Evolutionary conservation across 2,329 filamentous ascomycete genomes (phyloP), one percentile per base, ranked within the genome.

Genomic region (Monilinia polystroma): DNA sequence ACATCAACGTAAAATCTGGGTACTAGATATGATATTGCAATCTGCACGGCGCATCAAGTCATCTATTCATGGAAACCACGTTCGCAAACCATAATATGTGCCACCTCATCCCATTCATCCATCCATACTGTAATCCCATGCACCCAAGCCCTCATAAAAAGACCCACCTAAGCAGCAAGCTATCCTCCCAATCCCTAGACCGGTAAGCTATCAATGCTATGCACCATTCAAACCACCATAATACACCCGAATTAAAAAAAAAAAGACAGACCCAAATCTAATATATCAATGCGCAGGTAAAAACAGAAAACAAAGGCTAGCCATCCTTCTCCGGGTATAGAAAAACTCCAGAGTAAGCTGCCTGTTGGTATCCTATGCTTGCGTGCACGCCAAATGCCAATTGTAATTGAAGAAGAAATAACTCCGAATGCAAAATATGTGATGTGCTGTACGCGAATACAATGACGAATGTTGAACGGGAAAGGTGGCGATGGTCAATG

Each of bases 171-270:
- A 64, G 62, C 62, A 58, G 54, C 55, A 66, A 66, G 64, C 64
- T 43, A 66, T 66, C 64, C 64, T 66, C 26, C 64, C 64, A 66
- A 62, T 62, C 45, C 8, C 43, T 26, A 43, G 49, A 63, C 47
- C 57, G 64, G 64, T 66, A 66, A 66, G 64, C 64, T 66, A 62
- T 43, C 35, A 14, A 63, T 60, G 55, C 38, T 52, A 66, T 62
- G 35, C 47, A 54, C 64, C 52, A 45, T 10, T 41, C 32, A 41
- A 52, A 45, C 43, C 29, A 65, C 7, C 63, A 65, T 20, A 43
- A 65, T 65, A 49, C 63, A 59, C 63, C 43, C 6, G 35, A 32
- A 65, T n/a, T 8, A 59, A 16, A 32, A 23, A 57, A 18, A 52
- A 43, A 41, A 45, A 32, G 29, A 49, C 35, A 45, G 23, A 35